These are phyloP conservation scores for Gaultheria prostrata DNA, from an alignment of 148 eudicot genomes.

Conservation along the genomic window DNA sequence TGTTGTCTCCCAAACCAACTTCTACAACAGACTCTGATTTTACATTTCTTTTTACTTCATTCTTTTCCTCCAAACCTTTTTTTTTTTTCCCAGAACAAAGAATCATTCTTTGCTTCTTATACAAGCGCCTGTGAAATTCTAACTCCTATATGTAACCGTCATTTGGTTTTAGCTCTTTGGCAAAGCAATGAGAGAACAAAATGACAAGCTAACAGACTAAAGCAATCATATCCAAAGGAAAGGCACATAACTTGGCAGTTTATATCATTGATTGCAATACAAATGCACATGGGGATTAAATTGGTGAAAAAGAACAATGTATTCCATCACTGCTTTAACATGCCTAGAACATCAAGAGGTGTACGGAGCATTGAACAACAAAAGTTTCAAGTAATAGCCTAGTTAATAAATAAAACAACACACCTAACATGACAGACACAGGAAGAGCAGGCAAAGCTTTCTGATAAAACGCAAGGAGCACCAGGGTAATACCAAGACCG, in stretches of 20 bases:
- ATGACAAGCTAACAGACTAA: not conserved
- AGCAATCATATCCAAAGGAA: not conserved
- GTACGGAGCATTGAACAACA: constrained; percentile 74
- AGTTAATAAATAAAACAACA: constrained; percentile 77
- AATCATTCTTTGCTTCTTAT: not conserved
- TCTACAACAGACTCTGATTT: not conserved
- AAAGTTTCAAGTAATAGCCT: constrained; percentile 75
- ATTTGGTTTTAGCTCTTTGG: not conserved
- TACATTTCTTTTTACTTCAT: not conserved
- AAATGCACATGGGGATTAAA: not conserved
- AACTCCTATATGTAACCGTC: not conserved
- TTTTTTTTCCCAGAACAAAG: not conserved
- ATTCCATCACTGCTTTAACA: constrained; percentile 1
- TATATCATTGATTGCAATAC: not conserved
- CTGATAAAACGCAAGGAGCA: constrained; percentile 77
- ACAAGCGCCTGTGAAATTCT: not conserved
- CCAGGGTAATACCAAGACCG: constrained; percentile 81
- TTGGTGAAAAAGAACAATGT: constrained; percentile 13
- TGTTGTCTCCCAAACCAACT: not conserved
- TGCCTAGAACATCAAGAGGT: constrained; percentile 76
- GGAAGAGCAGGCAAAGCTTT: constrained; percentile 98
- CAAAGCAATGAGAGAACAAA: not conserved
- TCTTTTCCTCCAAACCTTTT: not conserved
- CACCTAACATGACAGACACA: constrained; percentile 83
- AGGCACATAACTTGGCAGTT: not conserved